Evolutionary conservation across 2,329 filamentous ascomycete genomes (phyloP), one percentile per base, ranked within the genome.

Genomic region (Alternaria arborescens): DNA sequence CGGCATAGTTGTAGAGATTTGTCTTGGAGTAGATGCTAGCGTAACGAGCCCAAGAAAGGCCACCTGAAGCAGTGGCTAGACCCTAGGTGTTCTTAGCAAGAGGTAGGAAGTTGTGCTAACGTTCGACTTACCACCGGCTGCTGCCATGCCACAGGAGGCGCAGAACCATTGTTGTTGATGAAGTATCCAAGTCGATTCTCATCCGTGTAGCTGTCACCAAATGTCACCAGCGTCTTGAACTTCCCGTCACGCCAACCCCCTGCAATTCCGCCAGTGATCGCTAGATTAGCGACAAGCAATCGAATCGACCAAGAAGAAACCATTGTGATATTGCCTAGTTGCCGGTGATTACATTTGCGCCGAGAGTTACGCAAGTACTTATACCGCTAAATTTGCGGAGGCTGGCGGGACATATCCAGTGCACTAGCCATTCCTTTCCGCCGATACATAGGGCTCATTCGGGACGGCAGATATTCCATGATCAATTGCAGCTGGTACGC

Each of bases 191-290:
- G 74, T 10, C 91, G 86, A 12, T 85, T 87, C 69, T 93, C 89
- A 71, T 94, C 91, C 0, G 90, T 92, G 71, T 90, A 93, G 77
- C 89, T 92, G 76, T 93, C 89, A 12, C 91, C 90, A 72, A 93
- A 93, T 0, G 88, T 84, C 40, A 92, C 85, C 38, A 92, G 75
- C 51, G 87, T 89, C 28, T 86, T 83, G 72, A 92, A 88, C 38
- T 82, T 80, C 32, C 78, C 77, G 41, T 83, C 64, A 41, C 72
- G 69, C 82, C 80, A 82, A 46, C 57, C 64, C 0, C 61, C 60
- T 10, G 67, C 65, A 47, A 64, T 22, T 10, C 58, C 69, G 42
- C 56, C 46, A 42, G 67, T 60, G 53, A 74, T 62, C 24, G 64
- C 68, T 43, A 74, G 54, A 43, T 55, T 69, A 11, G 68, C 56